phyloP scores from a whole-genome alignment of 768 basidiomycete species.

The Guyanaporus albipodus region DNA sequence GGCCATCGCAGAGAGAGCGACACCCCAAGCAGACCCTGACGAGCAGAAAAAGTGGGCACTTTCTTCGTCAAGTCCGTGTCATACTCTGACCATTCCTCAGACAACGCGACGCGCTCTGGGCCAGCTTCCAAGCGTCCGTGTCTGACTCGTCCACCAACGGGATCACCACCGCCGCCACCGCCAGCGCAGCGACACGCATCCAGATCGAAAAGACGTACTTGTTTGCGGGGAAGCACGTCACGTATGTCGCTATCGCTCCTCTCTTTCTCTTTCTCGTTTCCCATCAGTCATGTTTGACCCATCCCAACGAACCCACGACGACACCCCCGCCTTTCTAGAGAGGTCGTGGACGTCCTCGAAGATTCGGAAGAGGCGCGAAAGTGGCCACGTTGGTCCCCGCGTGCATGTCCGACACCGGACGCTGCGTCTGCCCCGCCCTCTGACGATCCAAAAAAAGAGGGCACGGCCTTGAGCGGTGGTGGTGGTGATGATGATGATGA shows the following conservation, averaged over 20 bases:
- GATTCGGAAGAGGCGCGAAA: constrained; percentile 71
- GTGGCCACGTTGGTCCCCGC: constrained; percentile 56
- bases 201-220: constrained; percentile 66
- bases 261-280: neutral
- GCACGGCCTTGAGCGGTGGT: neutral
- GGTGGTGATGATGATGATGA: neutral
- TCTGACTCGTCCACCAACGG: constrained; percentile 24
- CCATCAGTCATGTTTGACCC: neutral
- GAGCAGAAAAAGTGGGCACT: constrained; percentile 43
- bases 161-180: neutral
- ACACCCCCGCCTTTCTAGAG: constrained; percentile 40
- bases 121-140: constrained; percentile 63
- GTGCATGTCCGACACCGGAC: neutral
- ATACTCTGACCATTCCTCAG: constrained; percentile 33
- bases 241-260: constrained; percentile 37
- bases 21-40: constrained; percentile 33
- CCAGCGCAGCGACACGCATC: constrained; percentile 41
- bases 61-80: neutral
- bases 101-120: constrained; percentile 62
- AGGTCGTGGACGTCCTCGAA: constrained; percentile 69
- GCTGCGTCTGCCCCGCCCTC: neutral
- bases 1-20: constrained; percentile 12
- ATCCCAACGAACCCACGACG: no score
- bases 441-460: no score
- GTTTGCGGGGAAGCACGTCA: constrained; percentile 74